Percentiles rank a stretch among this genome's conserved stretches.
Evolutionary conservation across 768 basidiomycete genomes (phyloP).

Genomic region (Wakefieldia striispora): DNA sequence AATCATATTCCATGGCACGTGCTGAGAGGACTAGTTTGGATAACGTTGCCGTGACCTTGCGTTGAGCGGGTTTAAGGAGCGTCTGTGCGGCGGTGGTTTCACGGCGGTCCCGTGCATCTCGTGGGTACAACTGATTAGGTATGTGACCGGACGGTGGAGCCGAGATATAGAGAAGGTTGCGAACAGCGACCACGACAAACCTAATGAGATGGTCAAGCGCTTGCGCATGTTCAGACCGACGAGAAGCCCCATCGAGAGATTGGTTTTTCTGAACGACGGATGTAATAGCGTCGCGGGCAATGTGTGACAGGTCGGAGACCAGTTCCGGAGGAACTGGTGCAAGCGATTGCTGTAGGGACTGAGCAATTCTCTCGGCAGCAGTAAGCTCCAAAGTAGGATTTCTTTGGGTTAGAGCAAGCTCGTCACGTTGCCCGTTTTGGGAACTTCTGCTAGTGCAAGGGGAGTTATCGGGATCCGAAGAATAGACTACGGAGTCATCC

Average conservation of each 20-base stretch:
- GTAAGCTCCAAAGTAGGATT: slow-evolving; percentile 46
- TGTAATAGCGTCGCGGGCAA: slow-evolving; percentile 57
- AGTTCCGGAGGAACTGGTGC: slow-evolving; percentile 56
- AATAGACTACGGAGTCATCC: slow-evolving; percentile 65
- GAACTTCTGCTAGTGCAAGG: slow-evolving; percentile 32
- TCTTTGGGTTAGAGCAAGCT: slow-evolving; percentile 15
- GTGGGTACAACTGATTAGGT: slow-evolving; percentile 51
- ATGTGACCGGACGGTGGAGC: slow-evolving; percentile 61
- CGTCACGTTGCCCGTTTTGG: slow-evolving; percentile 26
- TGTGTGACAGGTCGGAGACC: slow-evolving; percentile 59
- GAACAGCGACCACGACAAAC: slow-evolving; percentile 65
- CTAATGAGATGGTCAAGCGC: slow-evolving; percentile 63
- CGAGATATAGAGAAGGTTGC: slow-evolving; percentile 71
- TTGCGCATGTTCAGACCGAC: slow-evolving; percentile 52
- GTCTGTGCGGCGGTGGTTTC: slow-evolving; percentile 47
- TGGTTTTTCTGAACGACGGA: slow-evolving; percentile 59
- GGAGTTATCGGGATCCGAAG: slow-evolving; percentile 32
- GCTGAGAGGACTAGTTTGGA: slow-evolving; percentile 88
- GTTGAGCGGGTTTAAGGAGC: slow-evolving; percentile 73
- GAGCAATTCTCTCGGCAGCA: slow-evolving; percentile 65
- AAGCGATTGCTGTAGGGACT: slow-evolving; percentile 59
- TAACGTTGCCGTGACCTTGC: slow-evolving; percentile 85
- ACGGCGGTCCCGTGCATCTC: slow-evolving; percentile 44
- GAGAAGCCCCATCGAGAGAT: slow-evolving; percentile 42
- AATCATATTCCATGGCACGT: slow-evolving; percentile 85